phyloP scores from a whole-genome alignment of 2,329 filamentous ascomycete species.

The Pseudogymnoascus sp. region DNA sequence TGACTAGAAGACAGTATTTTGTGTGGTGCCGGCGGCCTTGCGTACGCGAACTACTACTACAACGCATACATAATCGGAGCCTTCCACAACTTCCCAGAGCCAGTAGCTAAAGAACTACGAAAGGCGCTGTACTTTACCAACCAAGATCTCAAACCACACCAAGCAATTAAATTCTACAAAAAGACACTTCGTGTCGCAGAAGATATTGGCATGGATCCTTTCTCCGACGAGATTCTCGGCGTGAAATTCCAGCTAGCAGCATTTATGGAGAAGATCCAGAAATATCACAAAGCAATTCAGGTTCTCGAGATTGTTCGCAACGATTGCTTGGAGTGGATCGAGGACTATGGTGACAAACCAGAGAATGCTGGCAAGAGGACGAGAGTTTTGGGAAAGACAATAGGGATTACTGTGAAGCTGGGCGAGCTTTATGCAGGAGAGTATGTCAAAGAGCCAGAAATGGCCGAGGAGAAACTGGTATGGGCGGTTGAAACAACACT shows the following conservation, averaged over 20 bases:
- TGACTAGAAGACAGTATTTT: slow-evolving; percentile 21
- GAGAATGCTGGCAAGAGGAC: slow-evolving; percentile 43
- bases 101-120: slow-evolving; percentile 70
- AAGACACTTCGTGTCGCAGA: slow-evolving; percentile 68
- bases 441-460: slow-evolving; percentile 65
- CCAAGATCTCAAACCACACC: slow-evolving; percentile 62
- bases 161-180: slow-evolving; percentile 77
- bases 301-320: slow-evolving; percentile 68
- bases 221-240: slow-evolving; percentile 84
- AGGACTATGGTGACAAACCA: slow-evolving; percentile 46
- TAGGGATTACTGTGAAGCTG: slow-evolving; percentile 74
- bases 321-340: slow-evolving; percentile 61
- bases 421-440: slow-evolving; percentile 74
- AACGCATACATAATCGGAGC: slow-evolving; percentile 30
- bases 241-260: slow-evolving; percentile 75
- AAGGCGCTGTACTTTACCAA: slow-evolving; percentile 83
- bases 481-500: slow-evolving; percentile 77
- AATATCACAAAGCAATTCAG: slow-evolving; percentile 63
- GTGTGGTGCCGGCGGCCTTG: slow-evolving; percentile 20
- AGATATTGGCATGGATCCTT: slow-evolving; percentile 73
- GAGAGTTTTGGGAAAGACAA: slow-evolving; percentile 63
- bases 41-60: slow-evolving; percentile 28
- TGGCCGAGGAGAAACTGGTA: slow-evolving; percentile 66
- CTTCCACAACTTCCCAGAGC: slow-evolving; percentile 56
- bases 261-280: slow-evolving; percentile 70